phyloP scores from a whole-genome alignment of 2,329 filamentous ascomycete species.

The Xylaria sp. region DNA sequence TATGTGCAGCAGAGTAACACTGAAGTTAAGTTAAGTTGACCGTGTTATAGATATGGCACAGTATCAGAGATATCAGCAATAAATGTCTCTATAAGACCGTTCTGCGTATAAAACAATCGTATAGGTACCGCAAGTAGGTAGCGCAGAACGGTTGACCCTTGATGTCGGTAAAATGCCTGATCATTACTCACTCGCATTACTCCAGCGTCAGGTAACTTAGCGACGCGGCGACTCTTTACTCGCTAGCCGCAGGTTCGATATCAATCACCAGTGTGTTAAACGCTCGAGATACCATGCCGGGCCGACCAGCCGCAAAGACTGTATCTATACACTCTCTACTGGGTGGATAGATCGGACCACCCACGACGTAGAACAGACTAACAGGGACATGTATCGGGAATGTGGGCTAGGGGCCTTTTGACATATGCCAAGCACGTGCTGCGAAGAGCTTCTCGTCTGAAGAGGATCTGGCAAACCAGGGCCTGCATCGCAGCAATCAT shows the following conservation, averaged over 20 bases:
- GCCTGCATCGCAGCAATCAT: slow-evolving; percentile 5
- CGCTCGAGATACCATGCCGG: slow-evolving; percentile 1
- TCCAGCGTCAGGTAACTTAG: background rate
- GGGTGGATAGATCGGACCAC: background rate
- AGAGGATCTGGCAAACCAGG: slow-evolving; percentile 14
- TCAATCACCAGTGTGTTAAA: background rate
- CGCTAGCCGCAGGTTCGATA: background rate
- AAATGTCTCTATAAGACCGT: background rate
- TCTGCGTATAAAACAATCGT: background rate
- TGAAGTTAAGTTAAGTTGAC: background rate
- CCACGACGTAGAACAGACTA: background rate
- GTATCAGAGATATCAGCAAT: background rate
- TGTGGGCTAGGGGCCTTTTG: slow-evolving; percentile 23
- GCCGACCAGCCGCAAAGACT: slow-evolving; percentile 14
- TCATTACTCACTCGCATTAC: background rate
- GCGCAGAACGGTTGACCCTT: slow-evolving; percentile 2
- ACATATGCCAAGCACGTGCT: slow-evolving; percentile 17
- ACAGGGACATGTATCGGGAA: slow-evolving; percentile 14
- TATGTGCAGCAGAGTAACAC: background rate
- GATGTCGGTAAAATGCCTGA: background rate
- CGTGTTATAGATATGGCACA: background rate
- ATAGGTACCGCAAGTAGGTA: background rate
- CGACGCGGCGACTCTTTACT: background rate
- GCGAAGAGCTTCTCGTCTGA: slow-evolving; percentile 13
- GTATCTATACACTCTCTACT: background rate